phyloP scores from a whole-genome alignment of 208 protist genomes.

The Trypanosoma brucei region DNA sequence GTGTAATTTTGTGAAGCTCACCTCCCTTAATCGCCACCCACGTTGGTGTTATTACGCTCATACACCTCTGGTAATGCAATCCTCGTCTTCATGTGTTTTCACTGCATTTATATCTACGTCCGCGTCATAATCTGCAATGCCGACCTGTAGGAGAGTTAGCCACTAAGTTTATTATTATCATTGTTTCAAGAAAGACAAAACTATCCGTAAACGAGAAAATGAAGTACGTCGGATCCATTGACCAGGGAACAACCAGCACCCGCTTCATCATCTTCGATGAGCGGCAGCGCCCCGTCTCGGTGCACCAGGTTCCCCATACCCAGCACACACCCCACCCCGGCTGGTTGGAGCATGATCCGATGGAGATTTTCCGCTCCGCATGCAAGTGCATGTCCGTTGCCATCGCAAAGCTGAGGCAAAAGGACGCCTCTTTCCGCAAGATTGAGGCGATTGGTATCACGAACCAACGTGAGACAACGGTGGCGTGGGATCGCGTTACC shows the following conservation, averaged over 20 bases:
- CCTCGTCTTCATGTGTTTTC: not conserved
- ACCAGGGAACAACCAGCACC: slow-evolving; percentile 94
- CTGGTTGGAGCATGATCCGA: slow-evolving; percentile 96
- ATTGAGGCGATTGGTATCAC: slow-evolving; percentile 93
- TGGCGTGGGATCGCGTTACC: slow-evolving; percentile 96
- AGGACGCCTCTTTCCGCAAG: slow-evolving; percentile 36
- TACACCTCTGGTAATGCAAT: not conserved
- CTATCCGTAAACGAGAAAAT: slow-evolving; percentile 18
- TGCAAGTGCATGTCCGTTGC: slow-evolving; percentile 72
- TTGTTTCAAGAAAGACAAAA: not conserved
- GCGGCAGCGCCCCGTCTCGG: slow-evolving; percentile 43
- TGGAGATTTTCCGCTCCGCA: slow-evolving; percentile 85
- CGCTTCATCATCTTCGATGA: slow-evolving; percentile 93
- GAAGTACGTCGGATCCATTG: slow-evolving; percentile 85
- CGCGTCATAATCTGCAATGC: not conserved
- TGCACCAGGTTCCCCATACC: slow-evolving; percentile 75
- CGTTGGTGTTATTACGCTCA: not conserved
- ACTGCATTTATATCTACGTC: slow-evolving; percentile 4
- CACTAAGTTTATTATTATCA: not conserved
- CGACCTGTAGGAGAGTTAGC: not conserved
- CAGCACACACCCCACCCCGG: slow-evolving; percentile 83
- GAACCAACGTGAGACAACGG: slow-evolving; percentile 98
- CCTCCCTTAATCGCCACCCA: not conserved
- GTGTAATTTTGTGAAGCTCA: too few relatives aligned
- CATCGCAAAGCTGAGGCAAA: slow-evolving; percentile 36